A percentile compares a stretch with the other conserved stretches of the same genome.
Evolutionary conservation across 371 early-diverging fungal genomes (phyloP).

Genomic region (Homolaphlyctis polyrhiza): DNA sequence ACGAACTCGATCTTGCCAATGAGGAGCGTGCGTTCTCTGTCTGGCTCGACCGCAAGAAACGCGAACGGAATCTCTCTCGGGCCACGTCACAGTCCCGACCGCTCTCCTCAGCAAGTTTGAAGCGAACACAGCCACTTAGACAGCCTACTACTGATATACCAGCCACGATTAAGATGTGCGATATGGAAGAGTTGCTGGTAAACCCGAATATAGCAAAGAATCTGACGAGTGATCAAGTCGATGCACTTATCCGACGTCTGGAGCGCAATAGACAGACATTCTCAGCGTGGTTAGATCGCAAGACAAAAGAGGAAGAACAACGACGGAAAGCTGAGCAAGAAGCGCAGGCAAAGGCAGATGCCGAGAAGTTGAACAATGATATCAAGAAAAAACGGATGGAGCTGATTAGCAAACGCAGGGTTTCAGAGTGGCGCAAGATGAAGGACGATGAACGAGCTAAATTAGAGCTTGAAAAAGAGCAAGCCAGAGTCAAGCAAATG

Average conservation of each 20-base stretch:
- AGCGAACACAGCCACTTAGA: too few species aligned
- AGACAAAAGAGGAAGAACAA: neutral
- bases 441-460: neutral
- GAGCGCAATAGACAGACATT: neutral
- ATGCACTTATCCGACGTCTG: neutral
- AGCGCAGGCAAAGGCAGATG: constrained; percentile 1
- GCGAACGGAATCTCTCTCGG: neutral
- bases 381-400: neutral
- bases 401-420: neutral
- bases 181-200: neutral
- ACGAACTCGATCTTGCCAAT: neutral
- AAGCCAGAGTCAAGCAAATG: neutral
- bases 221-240: neutral
- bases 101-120: too few species aligned
- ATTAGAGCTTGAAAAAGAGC: too few species aligned
- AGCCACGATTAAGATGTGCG: neutral
- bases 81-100: neutral
- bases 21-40: neutral
- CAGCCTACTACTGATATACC: too few species aligned
- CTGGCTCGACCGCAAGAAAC: neutral
- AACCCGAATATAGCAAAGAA: neutral
- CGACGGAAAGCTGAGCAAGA: neutral
- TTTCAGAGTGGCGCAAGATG: neutral
- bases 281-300: neutral
- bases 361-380: neutral